phyloP scores from a whole-genome alignment of 805 yeast species.

The Barnettozyma wickerhamii region DNA sequence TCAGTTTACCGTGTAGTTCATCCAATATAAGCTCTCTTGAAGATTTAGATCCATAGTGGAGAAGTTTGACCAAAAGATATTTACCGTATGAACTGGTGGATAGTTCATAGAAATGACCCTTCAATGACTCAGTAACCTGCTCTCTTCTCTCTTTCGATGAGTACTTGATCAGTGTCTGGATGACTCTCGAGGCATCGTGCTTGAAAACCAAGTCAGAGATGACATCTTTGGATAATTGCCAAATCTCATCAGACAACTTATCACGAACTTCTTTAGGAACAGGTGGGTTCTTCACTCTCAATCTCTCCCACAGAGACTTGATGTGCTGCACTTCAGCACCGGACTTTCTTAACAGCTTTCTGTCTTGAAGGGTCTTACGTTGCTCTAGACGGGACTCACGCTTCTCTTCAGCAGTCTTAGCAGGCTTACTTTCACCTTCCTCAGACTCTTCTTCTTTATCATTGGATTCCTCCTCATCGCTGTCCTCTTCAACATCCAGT shows the following conservation, averaged over 20 bases:
- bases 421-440: slow-evolving; percentile 24
- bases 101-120: slow-evolving; percentile 71
- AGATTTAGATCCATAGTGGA: slow-evolving; percentile 87
- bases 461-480: slow-evolving; percentile 21
- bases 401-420: slow-evolving; percentile 31
- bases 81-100: slow-evolving; percentile 95
- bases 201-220: slow-evolving; percentile 83
- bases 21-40: slow-evolving; percentile 70
- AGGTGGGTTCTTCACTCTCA: slow-evolving; percentile 81
- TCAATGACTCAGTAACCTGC: slow-evolving; percentile 58
- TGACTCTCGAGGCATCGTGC: slow-evolving; percentile 95
- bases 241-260: slow-evolving; percentile 74
- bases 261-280: slow-evolving; percentile 73
- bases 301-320: slow-evolving; percentile 85
- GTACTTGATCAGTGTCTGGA: slow-evolving; percentile 88
- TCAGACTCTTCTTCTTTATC: slow-evolving; percentile 25
- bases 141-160: slow-evolving; percentile 77
- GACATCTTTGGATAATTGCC: slow-evolving; percentile 76
- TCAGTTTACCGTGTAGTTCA: slow-evolving; percentile 85
- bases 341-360: slow-evolving; percentile 84
- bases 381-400: slow-evolving; percentile 80
- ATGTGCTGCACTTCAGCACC: slow-evolving; percentile 82
- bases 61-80: slow-evolving; percentile 78
- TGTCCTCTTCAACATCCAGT: slow-evolving; percentile 27
- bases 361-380: slow-evolving; percentile 67